Conservation (phyloP, 805 yeast genomes). For the Wickerhamiella bombiphila region DNA sequence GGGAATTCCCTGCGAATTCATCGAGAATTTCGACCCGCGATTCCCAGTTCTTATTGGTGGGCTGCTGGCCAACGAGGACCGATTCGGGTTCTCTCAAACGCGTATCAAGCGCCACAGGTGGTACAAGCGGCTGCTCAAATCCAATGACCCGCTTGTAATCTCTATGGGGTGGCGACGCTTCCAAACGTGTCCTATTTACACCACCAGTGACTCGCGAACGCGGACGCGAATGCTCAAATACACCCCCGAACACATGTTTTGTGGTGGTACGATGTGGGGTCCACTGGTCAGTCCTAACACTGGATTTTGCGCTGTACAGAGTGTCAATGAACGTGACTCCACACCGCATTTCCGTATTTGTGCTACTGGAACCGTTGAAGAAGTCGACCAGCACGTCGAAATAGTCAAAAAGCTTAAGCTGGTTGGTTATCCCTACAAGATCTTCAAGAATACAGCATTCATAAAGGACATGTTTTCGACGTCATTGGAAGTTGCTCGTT, state of each 20-base stretch:
- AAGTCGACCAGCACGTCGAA: constrained; percentile 74
- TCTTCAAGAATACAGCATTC: constrained; percentile 92
- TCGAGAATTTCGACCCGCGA: constrained; percentile 70
- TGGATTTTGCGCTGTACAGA: constrained; percentile 89
- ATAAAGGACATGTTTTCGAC: constrained; percentile 92
- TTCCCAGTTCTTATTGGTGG: constrained; percentile 88
- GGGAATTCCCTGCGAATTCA: constrained; percentile 73
- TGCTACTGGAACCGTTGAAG: constrained; percentile 93
- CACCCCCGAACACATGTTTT: constrained; percentile 95
- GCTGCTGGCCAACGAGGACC: constrained; percentile 71
- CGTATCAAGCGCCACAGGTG: constrained; percentile 96
- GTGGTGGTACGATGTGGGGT: constrained; percentile 91
- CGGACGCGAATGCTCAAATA: constrained; percentile 95
- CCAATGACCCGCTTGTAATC: constrained; percentile 87
- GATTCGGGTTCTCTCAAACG: constrained; percentile 85
- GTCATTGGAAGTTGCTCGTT: constrained; percentile 87
- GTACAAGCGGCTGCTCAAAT: constrained; percentile 90
- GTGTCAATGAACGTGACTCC: constrained; percentile 69
- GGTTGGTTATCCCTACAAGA: constrained; percentile 88
- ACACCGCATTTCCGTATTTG: constrained; percentile 87
- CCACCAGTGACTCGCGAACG: constrained; percentile 94
- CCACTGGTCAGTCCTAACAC: constrained; percentile 96
- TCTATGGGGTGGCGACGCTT: constrained; percentile 98
- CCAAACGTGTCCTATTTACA: constrained; percentile 89
- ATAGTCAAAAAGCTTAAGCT: constrained; percentile 90